These are phyloP conservation scores for Fraxinus albicans DNA, from an alignment of 305 asterid genomes.

Conservation along the genomic window DNA sequence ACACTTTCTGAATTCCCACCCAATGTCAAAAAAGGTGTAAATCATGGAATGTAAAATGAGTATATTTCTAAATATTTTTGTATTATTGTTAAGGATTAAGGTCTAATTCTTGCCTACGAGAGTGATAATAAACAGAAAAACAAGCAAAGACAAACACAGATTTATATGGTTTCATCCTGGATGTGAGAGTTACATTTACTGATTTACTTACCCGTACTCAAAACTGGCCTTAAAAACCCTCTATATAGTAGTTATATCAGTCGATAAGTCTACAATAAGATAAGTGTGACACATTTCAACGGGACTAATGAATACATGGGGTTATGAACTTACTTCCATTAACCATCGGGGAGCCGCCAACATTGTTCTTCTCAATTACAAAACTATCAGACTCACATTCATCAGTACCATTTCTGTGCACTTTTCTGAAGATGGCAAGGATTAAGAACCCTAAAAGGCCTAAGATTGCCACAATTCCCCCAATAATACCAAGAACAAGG, in stretches of 20 bases:
- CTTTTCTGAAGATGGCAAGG: conserved; percentile 46
- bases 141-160: background rate
- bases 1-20: background rate
- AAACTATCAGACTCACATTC: conserved; percentile 54
- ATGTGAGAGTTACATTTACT: background rate
- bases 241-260: background rate
- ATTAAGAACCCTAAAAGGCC: conserved; percentile 53
- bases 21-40: background rate
- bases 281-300: background rate
- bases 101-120: background rate
- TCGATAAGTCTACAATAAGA: background rate
- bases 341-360: conserved; percentile 38
- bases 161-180: background rate
- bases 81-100: background rate
- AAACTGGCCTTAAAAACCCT: background rate
- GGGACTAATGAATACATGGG: background rate
- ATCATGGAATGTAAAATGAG: background rate
- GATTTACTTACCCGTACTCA: background rate
- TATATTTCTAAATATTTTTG: background rate
- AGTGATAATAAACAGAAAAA: background rate
- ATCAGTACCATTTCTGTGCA: conserved; percentile 33
- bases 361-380: conserved; percentile 50
- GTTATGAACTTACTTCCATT: conserved; percentile 53
- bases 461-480: conserved; percentile 50
- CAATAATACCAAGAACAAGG: conserved; percentile 70